A percentile compares a stretch with the other conserved stretches of the same genome.
Evolutionary conservation across 2,329 filamentous ascomycete species (phyloP).

Genomic region (Colletotrichum sp.): DNA sequence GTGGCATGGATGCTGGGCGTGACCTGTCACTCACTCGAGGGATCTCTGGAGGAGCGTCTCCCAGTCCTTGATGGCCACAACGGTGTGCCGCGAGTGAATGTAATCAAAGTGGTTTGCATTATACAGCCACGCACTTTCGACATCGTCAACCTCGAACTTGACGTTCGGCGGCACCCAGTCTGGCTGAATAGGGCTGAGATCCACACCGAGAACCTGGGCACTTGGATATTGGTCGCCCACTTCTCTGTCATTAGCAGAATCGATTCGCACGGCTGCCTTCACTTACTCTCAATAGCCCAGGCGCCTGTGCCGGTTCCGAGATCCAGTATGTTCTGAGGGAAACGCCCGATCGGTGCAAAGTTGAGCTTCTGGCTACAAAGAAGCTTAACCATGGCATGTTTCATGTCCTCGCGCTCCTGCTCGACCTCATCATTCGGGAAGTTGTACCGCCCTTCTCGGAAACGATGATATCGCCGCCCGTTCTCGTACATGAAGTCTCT

Average conservation of each 20-base stretch:
- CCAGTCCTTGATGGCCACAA: slow-evolving; percentile 63
- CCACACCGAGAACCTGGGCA: slow-evolving; percentile 49
- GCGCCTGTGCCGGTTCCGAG: slow-evolving; percentile 65
- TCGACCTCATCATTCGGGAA: slow-evolving; percentile 67
- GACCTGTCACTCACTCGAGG: slow-evolving; percentile 45
- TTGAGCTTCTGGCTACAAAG: slow-evolving; percentile 54
- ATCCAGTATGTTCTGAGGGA: slow-evolving; percentile 58
- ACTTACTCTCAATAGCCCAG: slow-evolving; percentile 61
- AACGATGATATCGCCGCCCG: slow-evolving; percentile 63
- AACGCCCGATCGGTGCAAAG: slow-evolving; percentile 54
- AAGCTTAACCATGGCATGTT: slow-evolving; percentile 56
- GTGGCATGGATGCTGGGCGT: background rate
- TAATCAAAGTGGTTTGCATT: slow-evolving; percentile 63
- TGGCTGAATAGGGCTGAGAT: slow-evolving; percentile 65
- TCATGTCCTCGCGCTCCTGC: slow-evolving; percentile 64
- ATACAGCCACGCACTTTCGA: slow-evolving; percentile 62
- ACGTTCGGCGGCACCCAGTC: slow-evolving; percentile 61
- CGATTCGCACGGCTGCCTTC: background rate
- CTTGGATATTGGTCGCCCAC: slow-evolving; percentile 43
- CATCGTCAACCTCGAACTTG: slow-evolving; percentile 61
- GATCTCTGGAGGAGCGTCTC: slow-evolving; percentile 49
- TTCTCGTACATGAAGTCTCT: slow-evolving; percentile 59
- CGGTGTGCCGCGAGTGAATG: slow-evolving; percentile 63
- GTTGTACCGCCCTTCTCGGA: slow-evolving; percentile 58
- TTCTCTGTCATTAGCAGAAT: background rate